Percentiles rank a stretch among this genome's conserved stretches.
Conservation (phyloP, 257 asterid species). For the Solanum piurae region DNA sequence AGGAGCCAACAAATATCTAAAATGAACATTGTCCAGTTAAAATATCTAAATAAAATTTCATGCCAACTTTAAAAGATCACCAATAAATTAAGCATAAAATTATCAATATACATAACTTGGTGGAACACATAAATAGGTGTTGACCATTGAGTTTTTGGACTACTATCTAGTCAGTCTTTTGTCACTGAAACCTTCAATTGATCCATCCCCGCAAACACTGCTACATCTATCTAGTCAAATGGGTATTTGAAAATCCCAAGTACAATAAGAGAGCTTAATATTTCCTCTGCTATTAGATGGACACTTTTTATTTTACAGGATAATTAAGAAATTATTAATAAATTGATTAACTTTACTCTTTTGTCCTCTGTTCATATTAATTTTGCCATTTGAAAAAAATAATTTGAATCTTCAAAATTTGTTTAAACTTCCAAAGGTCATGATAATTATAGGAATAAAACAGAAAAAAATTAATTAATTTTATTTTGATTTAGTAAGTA, state of each 20-base stretch:
- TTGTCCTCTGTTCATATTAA: neutral
- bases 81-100: neutral
- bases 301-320: too few species aligned
- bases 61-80: too few species aligned
- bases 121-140: neutral
- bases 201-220: neutral
- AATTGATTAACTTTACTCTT: too few species aligned
- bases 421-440: neutral
- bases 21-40: too few species aligned
- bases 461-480: too few species aligned
- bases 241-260: neutral
- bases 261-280: neutral
- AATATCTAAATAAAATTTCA: too few species aligned
- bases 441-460: neutral
- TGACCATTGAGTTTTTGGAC: neutral
- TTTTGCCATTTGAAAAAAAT: neutral
- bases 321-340: too few species aligned
- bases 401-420: neutral
- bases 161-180: neutral
- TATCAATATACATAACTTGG: neutral
- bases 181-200: neutral
- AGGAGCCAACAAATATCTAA: too few species aligned
- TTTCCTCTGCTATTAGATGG: neutral
- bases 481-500: too few species aligned
- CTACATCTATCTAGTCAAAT: neutral